Conservation (phyloP, 2,329 filamentous ascomycete genomes). For the Fusarium sp. region DNA sequence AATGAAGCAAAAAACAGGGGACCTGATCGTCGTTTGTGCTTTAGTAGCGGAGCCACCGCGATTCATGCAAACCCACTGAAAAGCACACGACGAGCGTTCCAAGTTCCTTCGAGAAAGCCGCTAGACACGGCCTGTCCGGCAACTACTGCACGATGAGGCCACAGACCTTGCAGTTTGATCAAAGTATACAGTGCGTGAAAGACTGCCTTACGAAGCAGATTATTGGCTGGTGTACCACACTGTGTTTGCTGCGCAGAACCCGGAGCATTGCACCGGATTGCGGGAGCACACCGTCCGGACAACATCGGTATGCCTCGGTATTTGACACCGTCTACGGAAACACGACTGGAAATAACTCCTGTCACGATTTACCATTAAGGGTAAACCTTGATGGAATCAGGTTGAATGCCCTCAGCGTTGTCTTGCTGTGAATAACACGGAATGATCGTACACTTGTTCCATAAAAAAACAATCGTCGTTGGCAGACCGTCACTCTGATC, state of each 20-base stretch:
- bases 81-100: slow-evolving; percentile 35
- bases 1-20: neutral
- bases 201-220: neutral
- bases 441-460: neutral
- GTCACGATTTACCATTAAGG: neutral
- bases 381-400: neutral
- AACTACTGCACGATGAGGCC: slow-evolving; percentile 46
- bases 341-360: slow-evolving; percentile 24
- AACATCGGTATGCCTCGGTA: slow-evolving; percentile 11
- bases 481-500: slow-evolving; percentile 19
- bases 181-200: slow-evolving; percentile 39
- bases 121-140: slow-evolving; percentile 43
- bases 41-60: slow-evolving; percentile 13
- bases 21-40: slow-evolving; percentile 5
- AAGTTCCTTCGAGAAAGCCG: slow-evolving; percentile 43
- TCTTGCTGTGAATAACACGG: neutral
- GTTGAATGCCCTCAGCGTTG: neutral
- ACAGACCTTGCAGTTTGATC: slow-evolving; percentile 10
- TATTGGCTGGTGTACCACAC: slow-evolving; percentile 19
- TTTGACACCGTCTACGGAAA: slow-evolving; percentile 16
- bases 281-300: slow-evolving; percentile 4
- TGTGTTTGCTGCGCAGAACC: slow-evolving; percentile 30
- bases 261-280: slow-evolving; percentile 4
- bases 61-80: slow-evolving; percentile 35
- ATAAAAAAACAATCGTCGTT: neutral